Conservation (phyloP, 169 alveolate genomes). For the Plasmodium adleri region DNA sequence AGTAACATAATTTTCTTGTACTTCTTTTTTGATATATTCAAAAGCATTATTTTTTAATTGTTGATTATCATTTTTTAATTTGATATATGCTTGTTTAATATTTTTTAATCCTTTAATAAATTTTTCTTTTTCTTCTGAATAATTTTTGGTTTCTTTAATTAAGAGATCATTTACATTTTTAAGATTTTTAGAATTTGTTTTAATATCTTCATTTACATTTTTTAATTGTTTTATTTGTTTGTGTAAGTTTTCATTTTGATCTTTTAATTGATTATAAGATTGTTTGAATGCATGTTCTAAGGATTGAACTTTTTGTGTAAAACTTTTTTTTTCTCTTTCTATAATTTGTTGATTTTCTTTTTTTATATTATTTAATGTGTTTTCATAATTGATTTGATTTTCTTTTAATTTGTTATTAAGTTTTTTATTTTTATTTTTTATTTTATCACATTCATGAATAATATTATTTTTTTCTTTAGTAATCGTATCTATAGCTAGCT, state of each 20-base stretch:
- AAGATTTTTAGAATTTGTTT: conserved; percentile 59
- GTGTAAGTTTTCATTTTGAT: conserved; percentile 32
- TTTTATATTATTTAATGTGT: conserved; percentile 16
- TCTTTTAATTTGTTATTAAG: conserved; percentile 49
- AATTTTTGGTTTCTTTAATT: conserved; percentile 53
- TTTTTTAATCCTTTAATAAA: conserved; percentile 67
- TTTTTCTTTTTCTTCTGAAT: conserved; percentile 43
- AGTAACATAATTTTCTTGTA: conserved; percentile 55
- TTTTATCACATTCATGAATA: conserved; percentile 52
- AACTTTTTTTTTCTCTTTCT: conserved; percentile 33
- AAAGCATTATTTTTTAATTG: conserved; percentile 49
- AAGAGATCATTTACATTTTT: conserved; percentile 49
- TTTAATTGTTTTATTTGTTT: conserved; percentile 33
- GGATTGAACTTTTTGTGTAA: conserved; percentile 39
- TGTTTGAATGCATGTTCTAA: conserved; percentile 49
- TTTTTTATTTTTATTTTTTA: conserved; percentile 67
- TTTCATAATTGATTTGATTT: conserved; percentile 11
- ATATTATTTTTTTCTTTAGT: conserved; percentile 48
- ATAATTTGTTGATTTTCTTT: conserved; percentile 35
- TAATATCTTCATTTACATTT: conserved; percentile 45
- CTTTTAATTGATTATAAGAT: conserved; percentile 49
- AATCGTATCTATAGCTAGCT: conserved; percentile 49
- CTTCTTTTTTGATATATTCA: conserved; percentile 49
- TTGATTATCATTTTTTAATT: conserved; percentile 57
- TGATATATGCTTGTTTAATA: conserved; percentile 58